These are phyloP conservation scores for Neoscytalidium dimidiatum DNA, from an alignment of 2,329 filamentous ascomycete species.

Conservation along the genomic window DNA sequence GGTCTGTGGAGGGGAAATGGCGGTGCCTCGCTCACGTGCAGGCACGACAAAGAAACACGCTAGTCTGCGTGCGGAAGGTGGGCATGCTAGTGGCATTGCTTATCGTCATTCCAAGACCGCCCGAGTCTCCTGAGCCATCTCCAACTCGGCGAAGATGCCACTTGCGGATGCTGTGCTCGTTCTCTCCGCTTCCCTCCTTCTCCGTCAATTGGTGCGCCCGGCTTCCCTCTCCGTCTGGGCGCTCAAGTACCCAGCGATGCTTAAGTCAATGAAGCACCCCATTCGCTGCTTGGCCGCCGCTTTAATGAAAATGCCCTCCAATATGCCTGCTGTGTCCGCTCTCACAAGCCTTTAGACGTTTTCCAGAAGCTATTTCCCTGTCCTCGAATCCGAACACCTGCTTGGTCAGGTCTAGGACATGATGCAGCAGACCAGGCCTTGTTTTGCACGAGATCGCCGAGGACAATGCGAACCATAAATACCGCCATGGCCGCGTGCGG, in stretches of 20 bases:
- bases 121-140: not conserved
- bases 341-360: not conserved
- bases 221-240: constrained; percentile 21
- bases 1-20: not conserved
- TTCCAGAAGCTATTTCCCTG: constrained; percentile 13
- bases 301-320: not conserved
- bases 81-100: not conserved
- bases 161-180: not conserved
- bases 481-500: not conserved
- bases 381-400: not conserved
- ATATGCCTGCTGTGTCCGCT: not conserved
- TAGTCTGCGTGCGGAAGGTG: not conserved
- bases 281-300: constrained; percentile 8
- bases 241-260: constrained; percentile 23
- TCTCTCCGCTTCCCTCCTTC: not conserved
- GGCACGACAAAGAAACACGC: not conserved
- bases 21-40: not conserved
- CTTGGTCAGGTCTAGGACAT: constrained; percentile 12
- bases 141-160: not conserved
- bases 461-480: not conserved
- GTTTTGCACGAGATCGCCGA: not conserved
- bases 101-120: not conserved
- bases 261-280: not conserved
- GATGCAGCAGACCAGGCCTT: not conserved
- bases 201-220: constrained; percentile 25